phyloP scores from a whole-genome alignment of 169 alveolate genomes.

The Pseudocohnilembus persalinus region DNA sequence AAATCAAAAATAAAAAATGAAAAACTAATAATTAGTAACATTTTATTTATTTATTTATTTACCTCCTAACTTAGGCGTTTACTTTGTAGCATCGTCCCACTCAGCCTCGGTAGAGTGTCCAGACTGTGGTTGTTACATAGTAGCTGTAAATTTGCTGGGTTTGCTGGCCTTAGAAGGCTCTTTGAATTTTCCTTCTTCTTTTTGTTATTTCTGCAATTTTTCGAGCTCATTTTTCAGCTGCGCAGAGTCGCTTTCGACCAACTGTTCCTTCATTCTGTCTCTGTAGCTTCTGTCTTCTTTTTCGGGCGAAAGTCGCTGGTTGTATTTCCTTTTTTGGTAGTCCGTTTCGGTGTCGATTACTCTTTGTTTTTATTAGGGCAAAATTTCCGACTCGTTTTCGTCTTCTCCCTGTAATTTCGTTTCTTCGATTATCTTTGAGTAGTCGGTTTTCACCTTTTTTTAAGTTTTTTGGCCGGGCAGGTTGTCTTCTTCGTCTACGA shows the following conservation, averaged over 20 bases:
- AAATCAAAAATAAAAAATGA: no score
- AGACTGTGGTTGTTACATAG: conserved; percentile 19
- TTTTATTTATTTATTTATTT: no score
- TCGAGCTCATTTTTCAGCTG: conserved; percentile 40
- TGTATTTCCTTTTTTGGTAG: conserved; percentile 40
- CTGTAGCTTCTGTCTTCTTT: conserved; percentile 41
- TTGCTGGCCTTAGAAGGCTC: conserved; percentile 36
- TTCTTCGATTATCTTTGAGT: conserved; percentile 58
- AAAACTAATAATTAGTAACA: no score
- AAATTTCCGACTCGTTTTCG: conserved; percentile 23
- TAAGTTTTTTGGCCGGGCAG: not conserved
- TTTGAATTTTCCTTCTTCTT: conserved; percentile 24
- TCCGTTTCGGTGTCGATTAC: conserved; percentile 42
- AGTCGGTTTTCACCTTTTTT: conserved; percentile 34
- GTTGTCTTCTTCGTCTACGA: not conserved
- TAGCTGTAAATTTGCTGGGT: conserved; percentile 38
- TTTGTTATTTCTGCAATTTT: conserved; percentile 18
- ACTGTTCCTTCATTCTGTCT: conserved; percentile 47
- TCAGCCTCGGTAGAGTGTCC: conserved; percentile 15
- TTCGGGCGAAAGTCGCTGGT: conserved; percentile 14
- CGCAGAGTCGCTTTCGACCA: conserved; percentile 51
- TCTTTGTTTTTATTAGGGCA: conserved; percentile 43
- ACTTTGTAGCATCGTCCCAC: conserved; percentile 21
- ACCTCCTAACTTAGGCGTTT: not conserved
- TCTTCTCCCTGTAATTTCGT: conserved; percentile 41